These are phyloP conservation scores for Aspergillus latus DNA, from an alignment of 2,329 filamentous ascomycete species.

Conservation along the genomic window DNA sequence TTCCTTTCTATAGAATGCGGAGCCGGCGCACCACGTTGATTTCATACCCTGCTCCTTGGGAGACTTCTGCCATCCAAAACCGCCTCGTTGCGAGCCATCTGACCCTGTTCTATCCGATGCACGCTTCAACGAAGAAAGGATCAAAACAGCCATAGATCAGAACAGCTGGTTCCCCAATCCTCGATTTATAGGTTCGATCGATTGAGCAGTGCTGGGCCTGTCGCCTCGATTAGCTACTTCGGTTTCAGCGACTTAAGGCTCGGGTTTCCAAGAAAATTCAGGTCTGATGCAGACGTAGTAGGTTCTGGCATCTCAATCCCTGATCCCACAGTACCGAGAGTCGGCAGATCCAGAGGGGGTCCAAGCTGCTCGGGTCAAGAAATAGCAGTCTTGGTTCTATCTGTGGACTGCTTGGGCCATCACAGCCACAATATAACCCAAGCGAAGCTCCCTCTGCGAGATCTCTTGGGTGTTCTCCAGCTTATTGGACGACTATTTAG, in stretches of 20 bases:
- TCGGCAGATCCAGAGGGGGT: no score
- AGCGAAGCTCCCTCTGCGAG: no score
- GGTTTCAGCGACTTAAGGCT: not conserved
- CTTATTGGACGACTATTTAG: not conserved
- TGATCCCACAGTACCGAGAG: no score
- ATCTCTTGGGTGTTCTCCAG: not conserved
- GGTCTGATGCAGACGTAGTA: not conserved
- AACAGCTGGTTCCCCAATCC: not conserved
- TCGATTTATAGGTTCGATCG: not conserved
- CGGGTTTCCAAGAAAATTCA: not conserved
- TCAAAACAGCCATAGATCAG: conserved; percentile 2
- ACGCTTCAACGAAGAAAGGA: conserved; percentile 1
- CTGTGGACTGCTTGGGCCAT: no score
- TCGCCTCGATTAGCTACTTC: not conserved
- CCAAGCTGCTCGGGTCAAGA: no score
- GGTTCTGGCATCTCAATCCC: not conserved
- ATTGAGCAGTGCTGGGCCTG: not conserved
- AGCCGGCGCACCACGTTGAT: no score
- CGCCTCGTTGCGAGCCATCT: not conserved
- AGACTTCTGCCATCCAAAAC: not conserved
- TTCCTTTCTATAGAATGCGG: not conserved
- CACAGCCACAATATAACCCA: no score
- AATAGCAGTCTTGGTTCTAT: no score
- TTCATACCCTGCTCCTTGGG: not conserved
- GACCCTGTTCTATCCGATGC: not conserved